Percentiles rank a stretch among this genome's conserved stretches.
Conservation (phyloP, 192 early-diverging fungal species). For the Chytriomyces hyalinus region DNA sequence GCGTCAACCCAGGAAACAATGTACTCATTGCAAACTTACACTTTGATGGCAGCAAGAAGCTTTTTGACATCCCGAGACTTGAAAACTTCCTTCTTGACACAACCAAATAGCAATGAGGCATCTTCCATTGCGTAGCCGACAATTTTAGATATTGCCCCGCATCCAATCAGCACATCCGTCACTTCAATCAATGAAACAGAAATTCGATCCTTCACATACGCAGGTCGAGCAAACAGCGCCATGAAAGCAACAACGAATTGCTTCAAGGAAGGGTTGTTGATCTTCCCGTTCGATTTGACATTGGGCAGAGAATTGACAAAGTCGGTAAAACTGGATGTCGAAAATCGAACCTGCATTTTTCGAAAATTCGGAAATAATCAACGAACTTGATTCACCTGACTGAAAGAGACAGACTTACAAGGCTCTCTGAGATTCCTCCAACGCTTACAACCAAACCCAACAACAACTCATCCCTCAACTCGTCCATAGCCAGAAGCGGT, state of each 20-base stretch:
- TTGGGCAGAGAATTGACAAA: conserved; percentile 57
- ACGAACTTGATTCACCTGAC: background rate
- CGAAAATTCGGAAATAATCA: background rate
- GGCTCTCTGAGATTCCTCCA: conserved; percentile 78
- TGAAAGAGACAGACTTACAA: conserved; percentile 54
- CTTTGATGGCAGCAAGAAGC: conserved; percentile 63
- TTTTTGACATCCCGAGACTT: conserved; percentile 69
- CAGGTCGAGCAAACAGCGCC: conserved; percentile 30
- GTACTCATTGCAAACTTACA: conserved; percentile 50
- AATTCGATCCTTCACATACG: conserved; percentile 68
- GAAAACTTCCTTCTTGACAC: conserved; percentile 53
- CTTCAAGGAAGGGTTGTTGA: background rate
- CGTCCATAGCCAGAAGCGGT: conserved; percentile 55
- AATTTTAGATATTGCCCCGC: conserved; percentile 49
- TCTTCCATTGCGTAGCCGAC: background rate
- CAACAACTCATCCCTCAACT: conserved; percentile 65
- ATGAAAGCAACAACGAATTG: conserved; percentile 20
- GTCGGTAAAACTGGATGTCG: conserved; percentile 67
- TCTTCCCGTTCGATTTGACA: background rate
- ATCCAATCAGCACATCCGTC: conserved; percentile 68
- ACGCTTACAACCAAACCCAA: conserved; percentile 75
- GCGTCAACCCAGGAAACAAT: background rate
- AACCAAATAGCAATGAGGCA: conserved; percentile 48
- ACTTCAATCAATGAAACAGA: conserved; percentile 70
- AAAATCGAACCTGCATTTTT: conserved; percentile 64